phyloP scores from a whole-genome alignment of 1,284 basidiomycete species.

The Boletellus deceptivus region DNA sequence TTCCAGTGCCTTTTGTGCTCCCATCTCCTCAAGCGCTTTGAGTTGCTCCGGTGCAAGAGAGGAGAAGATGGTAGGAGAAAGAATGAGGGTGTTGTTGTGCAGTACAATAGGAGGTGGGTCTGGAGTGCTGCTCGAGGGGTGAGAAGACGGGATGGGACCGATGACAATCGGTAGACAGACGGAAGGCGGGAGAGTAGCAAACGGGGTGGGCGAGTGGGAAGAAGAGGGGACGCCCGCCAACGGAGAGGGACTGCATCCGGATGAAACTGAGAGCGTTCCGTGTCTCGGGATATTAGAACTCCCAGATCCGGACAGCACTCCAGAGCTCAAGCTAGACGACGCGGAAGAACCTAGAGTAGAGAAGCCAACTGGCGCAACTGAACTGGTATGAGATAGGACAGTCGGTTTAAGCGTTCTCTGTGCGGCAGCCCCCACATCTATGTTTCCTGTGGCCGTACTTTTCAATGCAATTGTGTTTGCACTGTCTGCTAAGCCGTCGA shows the following conservation, averaged over 20 bases:
- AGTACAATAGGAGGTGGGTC: constrained; percentile 71
- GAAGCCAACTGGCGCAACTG: neutral
- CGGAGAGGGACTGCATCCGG: constrained; percentile 11
- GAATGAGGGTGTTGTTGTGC: constrained; percentile 80
- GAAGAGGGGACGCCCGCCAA: constrained; percentile 14
- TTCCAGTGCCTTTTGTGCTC: constrained; percentile 79
- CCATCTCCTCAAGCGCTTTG: constrained; percentile 74
- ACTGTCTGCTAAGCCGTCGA: too few species aligned
- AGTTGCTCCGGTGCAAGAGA: constrained; percentile 74
- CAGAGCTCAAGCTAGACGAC: constrained; percentile 3
- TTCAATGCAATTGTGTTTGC: constrained; percentile 5
- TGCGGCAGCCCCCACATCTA: neutral
- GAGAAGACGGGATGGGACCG: constrained; percentile 50
- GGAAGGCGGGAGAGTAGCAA: constrained; percentile 27
- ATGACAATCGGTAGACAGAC: constrained; percentile 61
- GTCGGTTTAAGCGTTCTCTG: constrained; percentile 2
- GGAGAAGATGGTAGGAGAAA: constrained; percentile 83
- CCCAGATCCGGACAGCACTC: neutral
- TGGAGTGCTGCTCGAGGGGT: constrained; percentile 43
- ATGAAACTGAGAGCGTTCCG: neutral
- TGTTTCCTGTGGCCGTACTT: neutral
- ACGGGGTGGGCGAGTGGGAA: constrained; percentile 16
- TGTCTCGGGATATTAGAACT: neutral
- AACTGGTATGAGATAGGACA: constrained; percentile 3
- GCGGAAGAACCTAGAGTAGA: neutral